Percentiles rank a stretch among this genome's conserved stretches.
Evolutionary conservation across 148 eudicot genomes (phyloP).

Genomic region (Dysphania ambrosioides): DNA sequence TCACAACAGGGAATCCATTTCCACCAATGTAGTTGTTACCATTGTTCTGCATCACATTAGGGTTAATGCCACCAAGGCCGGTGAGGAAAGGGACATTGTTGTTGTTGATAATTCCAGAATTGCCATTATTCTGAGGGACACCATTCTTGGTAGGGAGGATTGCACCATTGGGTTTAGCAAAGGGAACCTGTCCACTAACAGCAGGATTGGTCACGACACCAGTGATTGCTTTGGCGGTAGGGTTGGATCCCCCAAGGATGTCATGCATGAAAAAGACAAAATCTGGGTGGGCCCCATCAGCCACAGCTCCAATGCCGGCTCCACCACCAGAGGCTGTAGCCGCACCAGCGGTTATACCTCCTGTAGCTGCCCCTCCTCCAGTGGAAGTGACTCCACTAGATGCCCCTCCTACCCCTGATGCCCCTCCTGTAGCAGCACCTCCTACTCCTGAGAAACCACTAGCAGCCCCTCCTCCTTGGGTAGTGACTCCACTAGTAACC

Average conservation of each 20-base stretch:
- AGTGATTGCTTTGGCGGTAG: conserved; percentile 83
- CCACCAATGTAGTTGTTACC: conserved; percentile 45
- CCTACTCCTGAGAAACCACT: neutral
- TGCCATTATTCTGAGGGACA: conserved; percentile 48
- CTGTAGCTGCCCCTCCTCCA: neutral
- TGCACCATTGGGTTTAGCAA: conserved; percentile 87
- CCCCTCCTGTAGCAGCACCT: conserved; percentile 16
- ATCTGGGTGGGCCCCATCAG: conserved; percentile 26
- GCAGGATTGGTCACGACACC: conserved; percentile 80
- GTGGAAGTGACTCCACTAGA: conserved; percentile 8
- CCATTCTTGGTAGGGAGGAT: conserved; percentile 63
- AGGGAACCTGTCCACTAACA: conserved; percentile 77
- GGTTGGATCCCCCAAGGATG: conserved; percentile 81
- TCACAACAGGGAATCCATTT: conserved; percentile 46
- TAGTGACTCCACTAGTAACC: conserved; percentile 1
- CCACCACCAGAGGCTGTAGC: conserved; percentile 12
- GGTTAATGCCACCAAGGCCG: conserved; percentile 69
- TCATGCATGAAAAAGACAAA: conserved; percentile 88
- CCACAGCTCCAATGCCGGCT: conserved; percentile 10
- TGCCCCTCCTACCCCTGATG: too few relatives aligned
- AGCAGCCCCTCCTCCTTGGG: conserved; percentile 15
- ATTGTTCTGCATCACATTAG: conserved; percentile 52
- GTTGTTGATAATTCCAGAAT: conserved; percentile 55
- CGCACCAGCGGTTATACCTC: conserved; percentile 15
- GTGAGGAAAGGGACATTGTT: conserved; percentile 88